Conservation (phyloP, 306 rosid genomes). For the Prunus campanulata region DNA sequence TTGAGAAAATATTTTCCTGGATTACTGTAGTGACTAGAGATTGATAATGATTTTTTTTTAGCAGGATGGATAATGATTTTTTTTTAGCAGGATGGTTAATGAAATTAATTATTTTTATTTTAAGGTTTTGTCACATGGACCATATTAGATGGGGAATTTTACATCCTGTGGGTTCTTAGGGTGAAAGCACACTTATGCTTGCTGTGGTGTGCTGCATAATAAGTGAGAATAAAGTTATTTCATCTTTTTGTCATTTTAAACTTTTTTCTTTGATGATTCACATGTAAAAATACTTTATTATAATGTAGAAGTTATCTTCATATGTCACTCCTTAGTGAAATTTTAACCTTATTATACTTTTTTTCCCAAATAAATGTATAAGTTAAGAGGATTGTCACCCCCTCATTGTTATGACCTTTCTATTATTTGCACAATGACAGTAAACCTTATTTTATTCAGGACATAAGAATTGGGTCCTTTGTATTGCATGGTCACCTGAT, state of each 20-base stretch:
- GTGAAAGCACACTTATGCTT: neutral
- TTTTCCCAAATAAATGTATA: no score
- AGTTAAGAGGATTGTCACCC: neutral
- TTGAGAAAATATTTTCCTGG: neutral
- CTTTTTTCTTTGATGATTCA: neutral
- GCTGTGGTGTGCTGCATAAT: neutral
- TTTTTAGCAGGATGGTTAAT: neutral
- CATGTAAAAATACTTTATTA: neutral
- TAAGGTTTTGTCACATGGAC: neutral
- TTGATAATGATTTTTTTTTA: neutral
- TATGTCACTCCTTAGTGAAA: no score
- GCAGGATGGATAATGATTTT: neutral
- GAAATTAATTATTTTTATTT: neutral
- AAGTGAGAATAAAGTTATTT: constrained; percentile 2
- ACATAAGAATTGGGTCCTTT: constrained; percentile 93
- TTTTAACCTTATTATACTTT: neutral
- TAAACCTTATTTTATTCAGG: constrained; percentile 43
- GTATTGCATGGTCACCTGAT: constrained; percentile 94
- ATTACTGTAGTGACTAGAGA: neutral
- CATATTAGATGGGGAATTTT: neutral
- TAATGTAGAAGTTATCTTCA: neutral
- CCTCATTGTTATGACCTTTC: neutral
- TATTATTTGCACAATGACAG: constrained; percentile 8
- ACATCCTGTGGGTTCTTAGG: neutral
- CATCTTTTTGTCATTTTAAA: neutral